Percentiles rank a stretch among this genome's conserved stretches.
phyloP scores from a whole-genome alignment of 1,284 basidiomycete genomes.

The Ceratobasidium sp. region DNA sequence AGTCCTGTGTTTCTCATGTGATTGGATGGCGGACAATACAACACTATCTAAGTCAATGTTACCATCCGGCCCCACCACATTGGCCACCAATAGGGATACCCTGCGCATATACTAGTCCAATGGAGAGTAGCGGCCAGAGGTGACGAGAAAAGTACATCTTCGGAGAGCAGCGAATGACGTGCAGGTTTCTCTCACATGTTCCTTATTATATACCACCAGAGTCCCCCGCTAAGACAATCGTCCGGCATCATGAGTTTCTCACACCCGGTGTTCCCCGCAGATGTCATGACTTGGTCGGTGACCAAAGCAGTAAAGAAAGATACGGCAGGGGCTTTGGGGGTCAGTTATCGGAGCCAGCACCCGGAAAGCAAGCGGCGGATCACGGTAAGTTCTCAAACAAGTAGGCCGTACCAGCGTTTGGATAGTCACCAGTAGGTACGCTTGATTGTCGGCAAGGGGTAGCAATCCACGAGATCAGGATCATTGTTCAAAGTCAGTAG shows the following conservation, averaged over 20 bases:
- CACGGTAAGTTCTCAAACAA: not conserved
- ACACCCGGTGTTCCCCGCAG: slow-evolving; percentile 2
- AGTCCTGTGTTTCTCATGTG: not conserved
- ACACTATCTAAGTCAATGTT: not conserved
- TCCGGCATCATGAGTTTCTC: slow-evolving; percentile 1
- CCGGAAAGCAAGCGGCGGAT: not conserved
- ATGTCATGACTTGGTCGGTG: not conserved
- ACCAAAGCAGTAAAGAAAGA: not conserved
- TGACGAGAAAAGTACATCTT: not conserved
- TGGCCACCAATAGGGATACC: slow-evolving; percentile 19
- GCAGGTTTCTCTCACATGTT: not conserved
- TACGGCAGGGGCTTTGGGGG: not conserved
- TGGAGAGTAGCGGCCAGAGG: not conserved
- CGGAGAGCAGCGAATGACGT: not conserved
- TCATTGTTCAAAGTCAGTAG: not conserved
- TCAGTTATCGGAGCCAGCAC: not conserved
- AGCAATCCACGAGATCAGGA: not conserved
- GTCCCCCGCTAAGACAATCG: slow-evolving; percentile 2
- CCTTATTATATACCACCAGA: not conserved
- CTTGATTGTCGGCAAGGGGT: slow-evolving; percentile 32
- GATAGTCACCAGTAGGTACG: slow-evolving; percentile 14
- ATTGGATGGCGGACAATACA: not conserved
- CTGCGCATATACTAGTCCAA: not conserved
- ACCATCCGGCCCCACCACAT: slow-evolving; percentile 18
- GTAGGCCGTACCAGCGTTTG: not conserved